Evolutionary conservation across 1,284 basidiomycete species (phyloP).

Genomic region (Trichosporon asahii): DNA sequence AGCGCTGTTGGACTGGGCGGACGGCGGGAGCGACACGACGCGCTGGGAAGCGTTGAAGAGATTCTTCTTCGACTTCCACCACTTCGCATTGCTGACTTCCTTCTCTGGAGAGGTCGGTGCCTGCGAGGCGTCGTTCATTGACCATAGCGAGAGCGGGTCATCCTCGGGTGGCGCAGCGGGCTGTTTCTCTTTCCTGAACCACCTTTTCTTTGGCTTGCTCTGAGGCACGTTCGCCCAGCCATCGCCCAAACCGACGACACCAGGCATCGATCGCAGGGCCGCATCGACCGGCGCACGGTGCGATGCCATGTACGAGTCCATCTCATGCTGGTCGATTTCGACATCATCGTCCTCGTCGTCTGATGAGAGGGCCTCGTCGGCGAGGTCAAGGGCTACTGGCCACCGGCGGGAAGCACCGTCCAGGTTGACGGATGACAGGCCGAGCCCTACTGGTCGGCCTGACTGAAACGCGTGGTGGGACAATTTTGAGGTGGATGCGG

Average conservation of each 20-base stretch:
- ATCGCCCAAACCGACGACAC: constrained; percentile 43
- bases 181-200: constrained; percentile 18
- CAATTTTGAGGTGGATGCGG: neutral
- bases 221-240: constrained; percentile 41
- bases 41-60: constrained; percentile 20
- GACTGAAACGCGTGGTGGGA: constrained; percentile 6
- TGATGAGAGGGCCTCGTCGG: constrained; percentile 8
- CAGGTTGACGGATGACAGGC: neutral
- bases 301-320: constrained; percentile 23
- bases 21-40: neutral
- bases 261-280: constrained; percentile 34
- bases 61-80: constrained; percentile 23
- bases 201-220: constrained; percentile 14
- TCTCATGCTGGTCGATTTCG: constrained; percentile 20
- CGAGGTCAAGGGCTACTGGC: constrained; percentile 15
- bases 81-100: constrained; percentile 16
- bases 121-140: constrained; percentile 5
- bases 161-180: constrained; percentile 1
- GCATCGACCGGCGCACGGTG: constrained; percentile 28
- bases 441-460: constrained; percentile 7
- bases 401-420: constrained; percentile 6
- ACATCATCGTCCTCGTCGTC: constrained; percentile 16
- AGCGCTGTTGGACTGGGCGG: neutral
- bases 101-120: neutral
- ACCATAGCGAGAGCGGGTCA: constrained; percentile 23